Evolutionary conservation across 2,329 filamentous ascomycete species (phyloP), one percentile per base, ranked within the genome.

Genomic region (Scedosporium aurantiacum): DNA sequence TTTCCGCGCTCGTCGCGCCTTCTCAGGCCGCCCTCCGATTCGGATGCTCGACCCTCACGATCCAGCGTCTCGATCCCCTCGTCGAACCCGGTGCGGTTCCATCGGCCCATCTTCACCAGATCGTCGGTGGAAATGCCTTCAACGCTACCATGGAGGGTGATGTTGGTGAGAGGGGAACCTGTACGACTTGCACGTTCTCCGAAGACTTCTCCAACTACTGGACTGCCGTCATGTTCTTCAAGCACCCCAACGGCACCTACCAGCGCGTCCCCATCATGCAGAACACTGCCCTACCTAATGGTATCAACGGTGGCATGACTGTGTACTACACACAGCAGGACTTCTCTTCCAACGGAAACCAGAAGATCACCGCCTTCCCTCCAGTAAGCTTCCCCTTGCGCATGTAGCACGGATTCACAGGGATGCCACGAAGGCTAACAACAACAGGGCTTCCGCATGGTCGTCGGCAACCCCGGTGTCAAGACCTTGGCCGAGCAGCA

Each of bases 91-190:
- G 82, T 2, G 62, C 63, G 2, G 76, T 79, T 28, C 80, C 82
- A 3, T 78, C 82, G 4, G 70, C 72, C 23, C 83, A 86, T 73
- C 75, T 84, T 10, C 84, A 86, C 67, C 82, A 81, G 54, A 79
- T 86, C 63, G 78, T 82, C 60, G 83, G 85, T 66, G 77, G 76
- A 4, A 59, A 79, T 64, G 75, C 76, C 4, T 79, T 79, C 71
- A 78, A 78, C 61, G 69, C 71, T 1, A 71, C 75, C 2, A 78
- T 79, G 76, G 68, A 70, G 14, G 63, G 65, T 4, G 63, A 67
- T n/a, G 62, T 67, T 12, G 61, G 57, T 14, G 62, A 63, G 14
- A 60, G 32, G 28, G 60, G 50, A 8, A 61, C 41, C 21, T 64
- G 63, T 52, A 64, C 63, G 14, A 64, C 63, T 7, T 64, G 63